Conservation (phyloP, 2,329 filamentous ascomycete species). For the Clarireedia hainanense region DNA sequence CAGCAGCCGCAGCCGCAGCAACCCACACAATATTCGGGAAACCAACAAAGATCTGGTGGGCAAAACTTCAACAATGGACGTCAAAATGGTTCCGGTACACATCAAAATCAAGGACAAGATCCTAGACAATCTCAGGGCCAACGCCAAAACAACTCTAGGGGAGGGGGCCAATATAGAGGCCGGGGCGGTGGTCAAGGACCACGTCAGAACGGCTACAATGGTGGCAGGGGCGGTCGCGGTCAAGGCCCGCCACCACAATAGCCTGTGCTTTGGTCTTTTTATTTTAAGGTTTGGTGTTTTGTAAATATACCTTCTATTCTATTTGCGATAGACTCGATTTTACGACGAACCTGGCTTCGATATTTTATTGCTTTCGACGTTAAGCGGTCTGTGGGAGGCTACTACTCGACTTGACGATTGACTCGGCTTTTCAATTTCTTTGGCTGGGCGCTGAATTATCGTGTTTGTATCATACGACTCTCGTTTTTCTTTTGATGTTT, state of each 20-base stretch:
- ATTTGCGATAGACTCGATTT: constrained; percentile 26
- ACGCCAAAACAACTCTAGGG: constrained; percentile 5
- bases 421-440: constrained; percentile 15
- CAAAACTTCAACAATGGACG: constrained; percentile 21
- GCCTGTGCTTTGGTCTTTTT: constrained; percentile 5
- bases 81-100: constrained; percentile 20
- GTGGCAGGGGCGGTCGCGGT: constrained; percentile 27
- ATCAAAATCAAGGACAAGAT: constrained; percentile 23
- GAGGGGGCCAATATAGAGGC: constrained; percentile 13
- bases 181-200: constrained; percentile 22
- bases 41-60: constrained; percentile 16
- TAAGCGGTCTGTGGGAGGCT: constrained; percentile 13
- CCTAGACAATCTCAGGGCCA: constrained; percentile 18
- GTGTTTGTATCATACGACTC: constrained; percentile 30
- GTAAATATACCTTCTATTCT: constrained; percentile 29
- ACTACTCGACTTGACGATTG: constrained; percentile 12
- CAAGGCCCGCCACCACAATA: constrained; percentile 26
- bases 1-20: constrained; percentile 2
- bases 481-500: constrained; percentile 18
- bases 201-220: constrained; percentile 25
- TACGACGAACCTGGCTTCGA: constrained; percentile 12
- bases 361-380: constrained; percentile 18
- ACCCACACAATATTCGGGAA: constrained; percentile 20
- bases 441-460: constrained; percentile 18
- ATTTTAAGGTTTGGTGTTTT: constrained; percentile 21